phyloP scores from a whole-genome alignment of 1,139 yeast species.

The Pichia sp. region DNA sequence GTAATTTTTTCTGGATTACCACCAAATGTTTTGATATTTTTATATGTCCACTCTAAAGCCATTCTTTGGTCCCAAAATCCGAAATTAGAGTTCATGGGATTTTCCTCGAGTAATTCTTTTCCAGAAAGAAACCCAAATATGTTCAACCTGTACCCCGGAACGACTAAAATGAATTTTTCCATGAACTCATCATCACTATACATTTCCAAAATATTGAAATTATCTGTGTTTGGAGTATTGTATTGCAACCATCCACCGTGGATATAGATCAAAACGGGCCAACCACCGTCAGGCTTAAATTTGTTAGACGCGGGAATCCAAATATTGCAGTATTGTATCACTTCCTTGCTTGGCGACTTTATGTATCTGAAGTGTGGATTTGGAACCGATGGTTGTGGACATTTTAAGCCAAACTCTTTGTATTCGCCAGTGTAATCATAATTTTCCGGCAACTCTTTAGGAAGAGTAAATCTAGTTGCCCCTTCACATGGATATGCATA shows the following conservation, averaged over 20 bases:
- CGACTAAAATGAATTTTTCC: constrained; percentile 36
- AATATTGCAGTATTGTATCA: constrained; percentile 37
- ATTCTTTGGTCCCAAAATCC: constrained; percentile 43
- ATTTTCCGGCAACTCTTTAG: constrained; percentile 28
- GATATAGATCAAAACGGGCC: constrained; percentile 40
- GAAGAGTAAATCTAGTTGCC: constrained; percentile 20
- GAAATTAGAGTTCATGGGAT: constrained; percentile 33
- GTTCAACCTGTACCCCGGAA: constrained; percentile 40
- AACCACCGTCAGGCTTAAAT: constrained; percentile 34
- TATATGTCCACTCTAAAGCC: constrained; percentile 39
- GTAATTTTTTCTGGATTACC: constrained; percentile 34
- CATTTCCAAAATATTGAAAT: constrained; percentile 24
- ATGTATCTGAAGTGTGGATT: constrained; percentile 4
- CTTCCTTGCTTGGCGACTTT: constrained; percentile 31
- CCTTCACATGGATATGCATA: constrained; percentile 24
- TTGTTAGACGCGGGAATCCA: constrained; percentile 38
- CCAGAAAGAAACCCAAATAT: constrained; percentile 39
- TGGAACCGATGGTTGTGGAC: constrained; percentile 35
- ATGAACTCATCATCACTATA: constrained; percentile 31
- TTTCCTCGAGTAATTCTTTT: constrained; percentile 31
- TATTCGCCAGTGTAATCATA: constrained; percentile 38
- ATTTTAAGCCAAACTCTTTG: constrained; percentile 31
- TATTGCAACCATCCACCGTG: constrained; percentile 44
- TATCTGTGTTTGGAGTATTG: constrained; percentile 33
- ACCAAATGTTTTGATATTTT: constrained; percentile 34